These are phyloP conservation scores for Teunomyces aglyptinius DNA, from an alignment of 805 yeast species.

Conservation along the genomic window DNA sequence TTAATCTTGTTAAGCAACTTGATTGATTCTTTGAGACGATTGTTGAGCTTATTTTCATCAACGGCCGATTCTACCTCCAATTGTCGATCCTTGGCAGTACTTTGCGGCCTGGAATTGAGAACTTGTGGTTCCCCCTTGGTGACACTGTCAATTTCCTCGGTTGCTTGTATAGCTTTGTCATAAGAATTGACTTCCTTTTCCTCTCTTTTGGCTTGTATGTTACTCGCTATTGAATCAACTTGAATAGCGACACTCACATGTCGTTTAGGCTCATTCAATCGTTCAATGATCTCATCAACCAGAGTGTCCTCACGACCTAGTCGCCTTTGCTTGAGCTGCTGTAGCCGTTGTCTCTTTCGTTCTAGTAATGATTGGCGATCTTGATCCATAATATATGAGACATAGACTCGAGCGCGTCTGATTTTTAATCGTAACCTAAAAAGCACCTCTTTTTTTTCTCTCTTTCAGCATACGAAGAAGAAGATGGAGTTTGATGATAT, in stretches of 20 bases:
- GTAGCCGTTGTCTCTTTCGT: constrained; percentile 38
- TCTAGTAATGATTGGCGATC: constrained; percentile 35
- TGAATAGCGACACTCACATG: constrained; percentile 27
- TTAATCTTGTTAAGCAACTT: constrained; percentile 21
- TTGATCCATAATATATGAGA: constrained; percentile 22
- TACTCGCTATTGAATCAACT: constrained; percentile 15
- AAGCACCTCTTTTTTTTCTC: not conserved
- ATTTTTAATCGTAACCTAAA: not conserved
- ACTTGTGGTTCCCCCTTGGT: constrained; percentile 16
- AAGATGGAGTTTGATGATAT: constrained; percentile 67
- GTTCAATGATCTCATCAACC: constrained; percentile 16
- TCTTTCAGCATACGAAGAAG: not conserved
- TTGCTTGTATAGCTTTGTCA: constrained; percentile 25
- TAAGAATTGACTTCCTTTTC: constrained; percentile 13
- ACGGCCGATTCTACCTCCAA: constrained; percentile 5
- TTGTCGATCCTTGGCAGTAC: not conserved
- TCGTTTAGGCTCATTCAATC: constrained; percentile 7
- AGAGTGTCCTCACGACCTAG: constrained; percentile 12
- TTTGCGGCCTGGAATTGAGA: not conserved
- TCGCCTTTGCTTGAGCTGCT: constrained; percentile 24
- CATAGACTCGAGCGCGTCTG: not conserved
- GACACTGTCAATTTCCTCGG: not conserved
- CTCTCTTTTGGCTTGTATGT: not conserved
- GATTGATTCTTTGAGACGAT: constrained; percentile 20
- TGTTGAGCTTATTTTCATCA: constrained; percentile 19